Base-by-base conservation (phyloP, 441 rosid genomes). In the Macaranga tanarius region DNA sequence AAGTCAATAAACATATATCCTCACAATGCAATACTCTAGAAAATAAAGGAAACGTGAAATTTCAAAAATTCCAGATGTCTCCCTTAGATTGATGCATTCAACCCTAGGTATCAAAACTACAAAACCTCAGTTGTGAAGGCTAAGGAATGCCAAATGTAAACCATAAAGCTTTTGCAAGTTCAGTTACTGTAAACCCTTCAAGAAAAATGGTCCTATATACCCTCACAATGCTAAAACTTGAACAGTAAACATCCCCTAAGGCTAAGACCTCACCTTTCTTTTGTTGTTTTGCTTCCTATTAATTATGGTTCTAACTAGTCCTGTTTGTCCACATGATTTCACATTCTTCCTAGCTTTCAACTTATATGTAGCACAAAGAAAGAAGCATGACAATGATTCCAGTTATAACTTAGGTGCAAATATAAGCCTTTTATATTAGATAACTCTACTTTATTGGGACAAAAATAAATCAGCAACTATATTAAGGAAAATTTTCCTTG, bases 111-210 rank as follows among this genome's bases (percentile, higher is more conserved):
- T 19, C 10, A 52, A 52, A 19, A 5, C 56, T n/a, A 20, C 28
- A 55, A 26, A 61, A 62, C 12, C 48, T 62, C 4, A 10, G 25
- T 4, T 62, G 48, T 10, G 16, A 38, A 9, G 25, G 65, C 65
- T 60, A 60, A 15, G 44, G 64, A 28, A 60, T 60, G 44, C 44
- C 62, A 60, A 59, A 16, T 60, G 63, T 31, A 15, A 60, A 28
- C 38, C 62, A 1, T 5, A 4, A 17, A 16, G 28, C 7, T 13
- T 60, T 60, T 28, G 9, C 63, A 60, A 62, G 61, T 31, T 34
- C 44, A 62, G 8, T 19, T 62, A 34, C 47, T 17, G 10, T 10
- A 62, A 19, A 2, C 5, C 42, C 34, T 38, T 38, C 65, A 9
- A 7, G 20, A 38, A n/a, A 38, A 34, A 23, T 17, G 3, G 23